phyloP scores from a whole-genome alignment of 768 basidiomycete genomes.

The Rhodotorula sphaerocarpa region DNA sequence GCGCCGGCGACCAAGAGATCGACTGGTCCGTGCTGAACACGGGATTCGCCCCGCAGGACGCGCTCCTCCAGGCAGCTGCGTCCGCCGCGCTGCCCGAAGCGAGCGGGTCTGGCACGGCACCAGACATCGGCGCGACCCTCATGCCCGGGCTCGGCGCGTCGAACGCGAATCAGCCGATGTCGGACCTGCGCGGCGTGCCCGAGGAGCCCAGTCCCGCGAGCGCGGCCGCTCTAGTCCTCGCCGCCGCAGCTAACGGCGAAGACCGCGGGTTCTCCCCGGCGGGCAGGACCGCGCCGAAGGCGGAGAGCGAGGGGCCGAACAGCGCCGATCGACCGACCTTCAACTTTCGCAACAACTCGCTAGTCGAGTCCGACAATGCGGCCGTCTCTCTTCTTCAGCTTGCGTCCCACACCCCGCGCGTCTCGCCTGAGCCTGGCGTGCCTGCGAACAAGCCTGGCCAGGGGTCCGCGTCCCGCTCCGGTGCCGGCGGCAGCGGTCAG shows the following conservation, averaged over 20 bases:
- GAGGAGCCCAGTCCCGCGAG: slow-evolving; percentile 5
- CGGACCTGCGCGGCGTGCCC: slow-evolving; percentile 12
- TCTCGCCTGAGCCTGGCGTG: slow-evolving; percentile 29
- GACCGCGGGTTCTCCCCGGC: background rate
- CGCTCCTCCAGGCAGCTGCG: too few relatives aligned
- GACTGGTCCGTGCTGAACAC: slow-evolving; percentile 31
- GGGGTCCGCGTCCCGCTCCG: too few relatives aligned
- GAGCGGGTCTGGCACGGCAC: background rate
- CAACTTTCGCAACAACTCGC: slow-evolving; percentile 18
- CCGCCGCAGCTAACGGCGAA: slow-evolving; percentile 5
- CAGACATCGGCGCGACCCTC: background rate
- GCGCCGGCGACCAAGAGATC: slow-evolving; percentile 17
- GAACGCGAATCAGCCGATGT: slow-evolving; percentile 17
- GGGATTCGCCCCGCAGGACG: slow-evolving; percentile 2
- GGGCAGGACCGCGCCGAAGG: slow-evolving; percentile 4
- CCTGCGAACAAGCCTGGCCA: background rate
- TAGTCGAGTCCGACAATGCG: slow-evolving; percentile 33
- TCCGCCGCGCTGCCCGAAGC: too few relatives aligned
- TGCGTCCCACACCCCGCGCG: slow-evolving; percentile 32
- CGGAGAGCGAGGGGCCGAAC: background rate
- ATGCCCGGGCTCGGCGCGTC: background rate
- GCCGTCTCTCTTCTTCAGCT: slow-evolving; percentile 33
- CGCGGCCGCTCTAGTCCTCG: slow-evolving; percentile 1
- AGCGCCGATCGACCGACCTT: background rate
- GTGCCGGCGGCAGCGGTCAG: background rate